These are phyloP conservation scores for Microstegium vimineum DNA, from an alignment of 176 grass and related monocot genomes.

Conservation along the genomic window DNA sequence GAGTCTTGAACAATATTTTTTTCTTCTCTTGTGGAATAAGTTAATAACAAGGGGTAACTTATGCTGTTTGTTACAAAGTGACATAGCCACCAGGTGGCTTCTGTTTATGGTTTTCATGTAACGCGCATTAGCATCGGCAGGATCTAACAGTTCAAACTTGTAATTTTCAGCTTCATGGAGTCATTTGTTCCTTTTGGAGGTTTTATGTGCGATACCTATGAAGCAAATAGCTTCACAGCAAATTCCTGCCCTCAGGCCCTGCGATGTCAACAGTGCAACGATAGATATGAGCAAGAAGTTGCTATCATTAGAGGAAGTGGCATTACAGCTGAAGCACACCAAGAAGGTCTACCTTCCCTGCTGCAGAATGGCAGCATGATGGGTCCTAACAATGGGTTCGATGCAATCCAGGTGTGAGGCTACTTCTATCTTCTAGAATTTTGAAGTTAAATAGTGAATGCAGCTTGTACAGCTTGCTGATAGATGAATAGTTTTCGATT, in stretches of 20 bases:
- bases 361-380: conserved; percentile 50
- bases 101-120: neutral
- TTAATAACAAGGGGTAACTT: no score
- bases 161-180: conserved; percentile 47
- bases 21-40: no score
- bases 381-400: conserved; percentile 47
- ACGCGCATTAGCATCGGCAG: neutral
- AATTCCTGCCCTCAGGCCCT: conserved; percentile 36
- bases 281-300: conserved; percentile 79
- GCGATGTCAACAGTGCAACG: conserved; percentile 63
- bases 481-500: conserved; percentile 5
- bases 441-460: neutral
- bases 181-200: conserved; percentile 67
- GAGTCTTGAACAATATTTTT: no score
- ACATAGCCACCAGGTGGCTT: neutral
- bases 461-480: neutral
- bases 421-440: conserved; percentile 21
- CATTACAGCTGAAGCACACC: conserved; percentile 44
- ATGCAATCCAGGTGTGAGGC: conserved; percentile 67
- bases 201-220: conserved; percentile 34
- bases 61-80: no score
- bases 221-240: conserved; percentile 24
- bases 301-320: conserved; percentile 48
- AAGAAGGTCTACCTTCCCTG: conserved; percentile 49
- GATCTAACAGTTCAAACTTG: conserved; percentile 18